Conservation (phyloP, 257 asterid species). For the Coffea eugenioides region DNA sequence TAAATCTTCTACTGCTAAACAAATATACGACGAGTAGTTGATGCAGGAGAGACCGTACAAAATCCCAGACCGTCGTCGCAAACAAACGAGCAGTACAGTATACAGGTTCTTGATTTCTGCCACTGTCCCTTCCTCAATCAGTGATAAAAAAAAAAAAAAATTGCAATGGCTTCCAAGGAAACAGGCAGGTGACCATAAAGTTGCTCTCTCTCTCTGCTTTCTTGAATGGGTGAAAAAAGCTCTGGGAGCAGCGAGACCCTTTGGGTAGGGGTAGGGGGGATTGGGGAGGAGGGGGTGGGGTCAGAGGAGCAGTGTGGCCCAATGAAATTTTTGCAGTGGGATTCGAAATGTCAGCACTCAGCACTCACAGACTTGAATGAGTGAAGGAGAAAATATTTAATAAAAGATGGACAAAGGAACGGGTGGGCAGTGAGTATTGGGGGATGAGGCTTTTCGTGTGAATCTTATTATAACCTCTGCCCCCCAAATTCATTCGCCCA, state of each 20-base stretch:
- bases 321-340: slow-evolving; percentile 27
- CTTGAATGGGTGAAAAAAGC: neutral
- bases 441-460: slow-evolving; percentile 15
- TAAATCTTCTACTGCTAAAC: too few species aligned
- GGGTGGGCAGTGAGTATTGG: slow-evolving; percentile 2
- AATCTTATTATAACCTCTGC: neutral
- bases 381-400: neutral
- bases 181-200: slow-evolving; percentile 1
- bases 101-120: neutral
- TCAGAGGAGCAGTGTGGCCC: neutral
- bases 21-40: too few species aligned
- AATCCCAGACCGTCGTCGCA: too few species aligned
- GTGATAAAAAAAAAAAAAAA: neutral
- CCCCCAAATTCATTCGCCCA: too few species aligned
- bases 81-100: too few species aligned
- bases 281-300: neutral
- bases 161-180: neutral
- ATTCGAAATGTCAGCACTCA: slow-evolving; percentile 28
- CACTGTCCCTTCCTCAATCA: neutral
- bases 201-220: neutral
- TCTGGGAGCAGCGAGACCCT: neutral
- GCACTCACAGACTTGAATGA: neutral
- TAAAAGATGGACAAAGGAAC: neutral
- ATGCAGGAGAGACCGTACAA: too few species aligned
- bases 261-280: too few species aligned